Evolutionary conservation across 179 eudicot species (phyloP), one percentile per base, ranked within the genome.

Genomic region (Silene vulgaris): DNA sequence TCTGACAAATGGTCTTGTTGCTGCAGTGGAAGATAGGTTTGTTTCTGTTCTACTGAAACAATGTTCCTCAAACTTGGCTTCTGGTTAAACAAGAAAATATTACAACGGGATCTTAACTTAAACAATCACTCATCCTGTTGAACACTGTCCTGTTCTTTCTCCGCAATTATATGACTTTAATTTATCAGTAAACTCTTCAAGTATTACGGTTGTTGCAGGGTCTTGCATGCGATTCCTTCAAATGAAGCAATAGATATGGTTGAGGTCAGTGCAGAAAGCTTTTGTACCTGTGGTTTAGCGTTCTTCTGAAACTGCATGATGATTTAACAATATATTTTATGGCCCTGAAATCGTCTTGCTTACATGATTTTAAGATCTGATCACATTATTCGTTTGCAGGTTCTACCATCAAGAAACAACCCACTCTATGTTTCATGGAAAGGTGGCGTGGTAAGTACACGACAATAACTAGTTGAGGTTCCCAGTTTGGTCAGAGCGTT

Each of bases 211-310:
- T 84, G 61, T 52, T 84, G 82, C 91, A 95, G 99, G 80, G 99
- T 95, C 29, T 85, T 93, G 81, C 97, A 95, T 79, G 91, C 97
- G 8, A 92, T 95, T 79, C 99, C 99, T 80, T 83, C 99, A 20
- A 85, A 86, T 80, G 99, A 92, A 84, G 97, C 99, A 50, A 93
- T 95, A 78, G 97, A 95, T 76, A 90, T 90, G n/a, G 99, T 95
- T 76, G 99, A 93, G 97, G 99, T 93, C 56, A 79, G 94, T 85
- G 29, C 29, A 21, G 56, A 62, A 23, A 50, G 67, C 71, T 66
- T 65, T 32, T 37, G 26, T 32, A 8, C 50, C 23, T 17, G 48
- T 66, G 45, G 8, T 66, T 62, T 32, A n/a, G 19, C 50, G 5
- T 35, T 35, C 48, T 32, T 66, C 71, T 66, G n/a, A 13, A 16